Evolutionary conservation across 768 basidiomycete species (phyloP).

Genomic region (Serendipita sp.): DNA sequence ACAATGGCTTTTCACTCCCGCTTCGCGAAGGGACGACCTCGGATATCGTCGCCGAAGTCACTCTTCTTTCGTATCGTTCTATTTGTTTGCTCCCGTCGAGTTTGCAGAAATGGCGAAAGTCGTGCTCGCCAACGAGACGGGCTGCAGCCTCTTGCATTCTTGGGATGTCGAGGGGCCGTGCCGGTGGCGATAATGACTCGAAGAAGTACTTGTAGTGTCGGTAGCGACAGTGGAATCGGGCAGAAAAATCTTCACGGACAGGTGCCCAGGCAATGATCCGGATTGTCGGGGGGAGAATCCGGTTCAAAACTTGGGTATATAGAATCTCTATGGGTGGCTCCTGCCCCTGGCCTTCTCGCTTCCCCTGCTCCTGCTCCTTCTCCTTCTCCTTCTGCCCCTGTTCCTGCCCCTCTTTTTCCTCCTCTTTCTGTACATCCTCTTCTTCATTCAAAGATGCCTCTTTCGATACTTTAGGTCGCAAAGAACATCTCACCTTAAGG

Average conservation of each 20-base stretch:
- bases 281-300: conserved; percentile 75
- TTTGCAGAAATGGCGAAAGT: conserved; percentile 92
- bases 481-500: conserved; percentile 71
- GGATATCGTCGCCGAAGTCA: conserved; percentile 49
- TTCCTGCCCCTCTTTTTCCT: neutral
- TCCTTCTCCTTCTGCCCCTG: neutral
- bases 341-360: neutral
- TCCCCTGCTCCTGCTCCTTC: neutral
- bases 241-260: conserved; percentile 60
- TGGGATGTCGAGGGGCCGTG: conserved; percentile 45
- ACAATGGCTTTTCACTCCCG: conserved; percentile 23
- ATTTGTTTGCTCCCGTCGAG: conserved; percentile 86
- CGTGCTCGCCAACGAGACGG: conserved; percentile 71
- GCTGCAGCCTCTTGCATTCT: conserved; percentile 63
- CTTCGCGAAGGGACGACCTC: conserved; percentile 19
- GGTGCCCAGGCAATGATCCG: conserved; percentile 91
- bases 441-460: conserved; percentile 9
- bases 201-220: conserved; percentile 99
- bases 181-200: conserved; percentile 23
- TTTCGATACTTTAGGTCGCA: conserved; percentile 14
- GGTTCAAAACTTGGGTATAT: conserved; percentile 71
- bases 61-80: conserved; percentile 52
- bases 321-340: conserved; percentile 20
- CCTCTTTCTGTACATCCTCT: neutral
- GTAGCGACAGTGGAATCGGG: conserved; percentile 70